These are phyloP conservation scores for Ilyonectria destructans DNA, from an alignment of 2,329 filamentous ascomycete species.

Conservation along the genomic window DNA sequence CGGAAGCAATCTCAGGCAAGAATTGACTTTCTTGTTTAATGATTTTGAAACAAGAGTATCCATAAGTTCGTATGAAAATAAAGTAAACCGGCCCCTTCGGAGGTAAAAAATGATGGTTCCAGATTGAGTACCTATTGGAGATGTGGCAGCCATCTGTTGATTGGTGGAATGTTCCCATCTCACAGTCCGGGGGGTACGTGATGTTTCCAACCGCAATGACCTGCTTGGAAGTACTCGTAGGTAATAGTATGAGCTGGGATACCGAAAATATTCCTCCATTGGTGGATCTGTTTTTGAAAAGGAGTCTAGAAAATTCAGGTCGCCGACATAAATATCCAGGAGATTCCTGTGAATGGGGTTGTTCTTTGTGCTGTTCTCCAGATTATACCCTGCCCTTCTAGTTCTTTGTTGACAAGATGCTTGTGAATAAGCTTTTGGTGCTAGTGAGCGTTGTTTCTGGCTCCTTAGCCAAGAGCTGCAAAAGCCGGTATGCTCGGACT, in stretches of 20 bases:
- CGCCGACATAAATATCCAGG: not conserved
- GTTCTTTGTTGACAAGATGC: slow-evolving; percentile 1
- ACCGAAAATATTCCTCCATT: not conserved
- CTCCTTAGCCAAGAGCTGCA: not conserved
- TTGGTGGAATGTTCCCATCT: slow-evolving; percentile 1
- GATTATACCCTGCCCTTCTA: not conserved
- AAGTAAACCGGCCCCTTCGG: not conserved
- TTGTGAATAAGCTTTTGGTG: not conserved
- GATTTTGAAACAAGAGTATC: not conserved
- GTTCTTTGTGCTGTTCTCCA: not conserved
- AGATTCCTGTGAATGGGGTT: not conserved
- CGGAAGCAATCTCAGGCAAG: not conserved
- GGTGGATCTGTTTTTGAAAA: not conserved
- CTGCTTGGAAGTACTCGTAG: not conserved
- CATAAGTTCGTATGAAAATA: not conserved
- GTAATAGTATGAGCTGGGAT: not conserved
- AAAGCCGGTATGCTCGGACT: slow-evolving; percentile 1
- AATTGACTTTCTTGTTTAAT: not conserved
- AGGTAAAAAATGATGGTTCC: not conserved
- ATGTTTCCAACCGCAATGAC: not conserved
- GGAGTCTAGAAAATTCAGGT: not conserved
- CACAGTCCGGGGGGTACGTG: too few relatives aligned
- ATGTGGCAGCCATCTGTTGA: not conserved
- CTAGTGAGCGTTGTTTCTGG: not conserved
- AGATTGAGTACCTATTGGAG: not conserved